Evolutionary conservation across 2,329 filamentous ascomycete species (phyloP).

Genomic region (Calonectria henricotiae): DNA sequence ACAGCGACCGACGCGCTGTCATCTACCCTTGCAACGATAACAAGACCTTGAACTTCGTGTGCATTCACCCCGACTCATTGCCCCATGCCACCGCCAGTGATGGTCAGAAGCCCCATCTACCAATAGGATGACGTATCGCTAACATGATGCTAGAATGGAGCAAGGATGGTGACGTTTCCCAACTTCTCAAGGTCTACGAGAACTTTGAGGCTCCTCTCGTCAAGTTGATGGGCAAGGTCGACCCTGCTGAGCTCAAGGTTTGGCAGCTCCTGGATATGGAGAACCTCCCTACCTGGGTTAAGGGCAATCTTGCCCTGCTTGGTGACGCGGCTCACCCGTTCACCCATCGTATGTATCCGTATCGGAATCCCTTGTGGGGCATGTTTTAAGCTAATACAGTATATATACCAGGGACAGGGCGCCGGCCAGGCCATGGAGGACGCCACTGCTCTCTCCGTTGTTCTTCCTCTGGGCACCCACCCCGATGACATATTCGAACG

Average conservation of each 20-base stretch:
- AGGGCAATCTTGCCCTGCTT: constrained; percentile 72
- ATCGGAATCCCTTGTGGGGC: too few relatives aligned
- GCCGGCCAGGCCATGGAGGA: constrained; percentile 81
- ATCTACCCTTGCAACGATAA: constrained; percentile 67
- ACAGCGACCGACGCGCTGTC: constrained; percentile 62
- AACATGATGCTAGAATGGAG: constrained; percentile 29
- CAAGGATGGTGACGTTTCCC: constrained; percentile 60
- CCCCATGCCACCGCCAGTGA: constrained; percentile 36
- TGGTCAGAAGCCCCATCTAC: neutral
- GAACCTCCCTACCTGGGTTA: constrained; percentile 69
- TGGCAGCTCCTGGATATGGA: constrained; percentile 78
- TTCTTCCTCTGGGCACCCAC: constrained; percentile 67
- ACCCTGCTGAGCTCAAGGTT: constrained; percentile 66
- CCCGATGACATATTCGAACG: constrained; percentile 68
- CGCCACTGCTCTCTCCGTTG: constrained; percentile 71
- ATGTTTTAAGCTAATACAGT: neutral
- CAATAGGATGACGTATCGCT: neutral
- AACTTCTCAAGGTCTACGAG: constrained; percentile 59
- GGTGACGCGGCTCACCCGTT: constrained; percentile 82
- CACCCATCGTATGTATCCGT: constrained; percentile 61
- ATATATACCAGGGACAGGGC: constrained; percentile 48
- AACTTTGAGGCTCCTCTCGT: constrained; percentile 63
- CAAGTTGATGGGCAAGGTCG: constrained; percentile 62
- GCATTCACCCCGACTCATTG: constrained; percentile 64
- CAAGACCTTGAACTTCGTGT: constrained; percentile 66